A percentile compares a stretch with the other conserved stretches of the same genome.
Evolutionary conservation across 495 filamentous ascomycete species (phyloP).

Genomic region (Neurospora sublineolata): DNA sequence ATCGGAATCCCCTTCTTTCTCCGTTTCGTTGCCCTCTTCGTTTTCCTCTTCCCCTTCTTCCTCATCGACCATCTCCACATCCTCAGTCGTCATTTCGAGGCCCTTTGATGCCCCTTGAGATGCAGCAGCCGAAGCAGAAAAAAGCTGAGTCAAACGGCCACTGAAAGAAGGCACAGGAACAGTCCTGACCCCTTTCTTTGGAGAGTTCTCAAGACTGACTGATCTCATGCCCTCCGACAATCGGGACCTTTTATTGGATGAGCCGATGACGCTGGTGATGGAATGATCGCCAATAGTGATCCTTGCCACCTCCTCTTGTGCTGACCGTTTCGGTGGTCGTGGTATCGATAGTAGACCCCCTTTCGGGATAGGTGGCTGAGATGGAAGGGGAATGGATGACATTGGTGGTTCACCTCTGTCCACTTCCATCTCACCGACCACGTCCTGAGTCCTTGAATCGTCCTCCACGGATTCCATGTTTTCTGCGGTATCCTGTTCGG

Average conservation of each 20-base stretch:
- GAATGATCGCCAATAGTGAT: constrained; percentile 80
- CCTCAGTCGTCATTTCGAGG: constrained; percentile 16
- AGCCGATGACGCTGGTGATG: constrained; percentile 44
- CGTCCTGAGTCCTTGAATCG: not conserved
- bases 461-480: not conserved
- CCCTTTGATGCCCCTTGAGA: constrained; percentile 18
- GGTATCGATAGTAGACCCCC: constrained; percentile 7
- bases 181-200: not conserved
- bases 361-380: constrained; percentile 20
- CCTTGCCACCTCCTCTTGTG: constrained; percentile 59
- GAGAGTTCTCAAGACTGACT: constrained; percentile 1
- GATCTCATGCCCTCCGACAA: constrained; percentile 5
- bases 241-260: constrained; percentile 29
- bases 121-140: constrained; percentile 53
- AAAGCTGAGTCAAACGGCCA: constrained; percentile 52
- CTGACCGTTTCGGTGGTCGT: constrained; percentile 42
- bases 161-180: constrained; percentile 42
- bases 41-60: constrained; percentile 15
- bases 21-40: constrained; percentile 14
- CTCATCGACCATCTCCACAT: constrained; percentile 16
- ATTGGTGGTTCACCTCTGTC: constrained; percentile 19
- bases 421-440: not conserved
- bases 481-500: not conserved
- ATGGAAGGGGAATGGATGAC: constrained; percentile 26
- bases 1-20: constrained; percentile 13